Percentiles rank a stretch among this genome's conserved stretches.
Evolutionary conservation across 306 rosid species (phyloP).

Genomic region (Dalbergia cochinchinensis): DNA sequence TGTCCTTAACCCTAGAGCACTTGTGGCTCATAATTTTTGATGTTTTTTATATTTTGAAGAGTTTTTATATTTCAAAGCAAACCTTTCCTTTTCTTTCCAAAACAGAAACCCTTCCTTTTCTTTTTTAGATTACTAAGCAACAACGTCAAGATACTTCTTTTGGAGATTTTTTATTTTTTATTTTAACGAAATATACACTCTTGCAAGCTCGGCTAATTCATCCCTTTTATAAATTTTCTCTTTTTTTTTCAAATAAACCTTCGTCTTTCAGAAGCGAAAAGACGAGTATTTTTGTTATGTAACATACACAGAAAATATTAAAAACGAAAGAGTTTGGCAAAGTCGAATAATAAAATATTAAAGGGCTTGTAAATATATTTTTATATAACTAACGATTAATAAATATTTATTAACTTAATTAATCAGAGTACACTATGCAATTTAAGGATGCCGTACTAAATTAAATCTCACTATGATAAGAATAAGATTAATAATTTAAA

Average conservation of each 20-base stretch:
- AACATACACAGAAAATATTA: neutral
- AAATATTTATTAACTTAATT: no score
- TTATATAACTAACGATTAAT: no score
- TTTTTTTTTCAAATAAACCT: neutral
- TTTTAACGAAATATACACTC: neutral
- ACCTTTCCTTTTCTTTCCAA: constrained; percentile 1
- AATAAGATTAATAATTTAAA: no score
- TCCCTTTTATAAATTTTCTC: neutral
- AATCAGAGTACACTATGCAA: no score
- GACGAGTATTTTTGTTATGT: neutral
- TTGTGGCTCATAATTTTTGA: constrained; percentile 51
- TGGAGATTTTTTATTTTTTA: neutral
- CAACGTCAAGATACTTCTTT: constrained; percentile 36
- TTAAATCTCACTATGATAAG: no score
- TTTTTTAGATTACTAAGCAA: constrained; percentile 24
- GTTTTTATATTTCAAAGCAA: constrained; percentile 32
- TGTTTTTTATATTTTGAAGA: neutral
- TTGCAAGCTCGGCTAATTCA: neutral
- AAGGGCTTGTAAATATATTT: no score
- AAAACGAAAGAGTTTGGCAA: neutral
- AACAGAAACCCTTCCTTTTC: neutral
- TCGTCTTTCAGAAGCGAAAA: neutral
- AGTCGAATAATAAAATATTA: neutral
- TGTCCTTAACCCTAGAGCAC: constrained; percentile 26
- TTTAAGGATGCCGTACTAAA: no score